Evolutionary conservation across 1,284 basidiomycete genomes (phyloP).

Genomic region (Cystobasidiaceae sp.): DNA sequence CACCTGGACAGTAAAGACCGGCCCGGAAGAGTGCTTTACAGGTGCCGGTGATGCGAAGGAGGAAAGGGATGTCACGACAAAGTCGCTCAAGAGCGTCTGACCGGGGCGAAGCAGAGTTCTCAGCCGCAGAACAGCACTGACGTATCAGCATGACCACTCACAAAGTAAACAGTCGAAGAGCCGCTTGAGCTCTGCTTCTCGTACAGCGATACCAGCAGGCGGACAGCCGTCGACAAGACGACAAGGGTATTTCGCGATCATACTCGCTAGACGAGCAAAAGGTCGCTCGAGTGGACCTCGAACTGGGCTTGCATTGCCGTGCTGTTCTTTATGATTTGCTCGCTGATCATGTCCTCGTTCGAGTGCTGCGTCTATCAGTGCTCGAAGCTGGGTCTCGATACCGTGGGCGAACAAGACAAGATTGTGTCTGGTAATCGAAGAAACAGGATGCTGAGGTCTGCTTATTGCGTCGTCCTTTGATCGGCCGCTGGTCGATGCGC

Average conservation of each 20-base stretch:
- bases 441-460: not conserved
- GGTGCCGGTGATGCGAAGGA: not conserved
- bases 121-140: not conserved
- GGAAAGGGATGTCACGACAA: not conserved
- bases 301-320: not conserved
- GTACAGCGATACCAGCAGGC: not conserved
- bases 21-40: not conserved
- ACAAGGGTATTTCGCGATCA: not conserved
- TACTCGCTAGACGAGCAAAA: not conserved
- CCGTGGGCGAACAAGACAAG: not conserved
- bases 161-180: not conserved
- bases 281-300: not conserved
- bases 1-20: not conserved
- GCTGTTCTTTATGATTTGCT: not conserved
- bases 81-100: not conserved
- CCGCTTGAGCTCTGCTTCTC: not conserved
- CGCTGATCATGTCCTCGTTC: not conserved
- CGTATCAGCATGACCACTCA: not conserved
- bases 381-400: not conserved
- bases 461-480: not conserved
- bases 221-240: not conserved
- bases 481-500: not conserved
- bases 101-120: not conserved
- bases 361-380: too few species aligned
- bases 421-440: too few species aligned